A percentile compares a stretch with the other conserved stretches of the same genome.
phyloP scores from a whole-genome alignment of 495 filamentous ascomycete species.

The Xylaria acuta region DNA sequence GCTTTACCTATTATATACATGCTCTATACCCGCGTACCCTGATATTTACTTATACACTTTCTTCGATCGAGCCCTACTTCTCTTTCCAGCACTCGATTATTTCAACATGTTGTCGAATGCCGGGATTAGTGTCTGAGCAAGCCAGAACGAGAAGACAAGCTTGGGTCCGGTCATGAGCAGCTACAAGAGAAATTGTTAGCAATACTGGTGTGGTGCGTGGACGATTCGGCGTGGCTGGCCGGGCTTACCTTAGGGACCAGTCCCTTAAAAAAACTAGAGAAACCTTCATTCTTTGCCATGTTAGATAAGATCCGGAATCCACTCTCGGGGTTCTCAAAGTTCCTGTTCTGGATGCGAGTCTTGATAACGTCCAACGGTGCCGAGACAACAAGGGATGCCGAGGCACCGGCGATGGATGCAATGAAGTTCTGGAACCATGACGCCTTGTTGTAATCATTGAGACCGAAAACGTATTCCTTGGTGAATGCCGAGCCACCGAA shows the following conservation, averaged over 20 bases:
- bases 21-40: constrained; percentile 22
- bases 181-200: constrained; percentile 41
- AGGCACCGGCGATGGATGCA: constrained; percentile 91
- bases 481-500: constrained; percentile 98
- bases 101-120: constrained; percentile 56
- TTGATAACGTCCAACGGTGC: constrained; percentile 98
- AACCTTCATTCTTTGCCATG: constrained; percentile 89
- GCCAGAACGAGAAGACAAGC: constrained; percentile 99
- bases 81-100: constrained; percentile 20
- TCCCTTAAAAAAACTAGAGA: constrained; percentile 94
- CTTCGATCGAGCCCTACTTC: neutral
- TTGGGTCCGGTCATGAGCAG: constrained; percentile 98
- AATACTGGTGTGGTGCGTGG: neutral
- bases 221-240: neutral
- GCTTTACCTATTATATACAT: constrained; percentile 30
- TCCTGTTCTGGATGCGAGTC: constrained; percentile 98
- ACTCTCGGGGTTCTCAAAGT: constrained; percentile 96
- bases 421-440: constrained; percentile 96
- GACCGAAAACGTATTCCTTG: constrained; percentile 89
- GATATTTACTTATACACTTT: constrained; percentile 19
- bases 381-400: constrained; percentile 89
- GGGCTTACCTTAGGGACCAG: constrained; percentile 80
- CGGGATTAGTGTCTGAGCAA: constrained; percentile 90
- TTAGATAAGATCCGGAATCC: constrained; percentile 89
- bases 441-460: constrained; percentile 94